phyloP scores from a whole-genome alignment of 1,284 basidiomycete genomes.

The Mrakiaceae sp. region DNA sequence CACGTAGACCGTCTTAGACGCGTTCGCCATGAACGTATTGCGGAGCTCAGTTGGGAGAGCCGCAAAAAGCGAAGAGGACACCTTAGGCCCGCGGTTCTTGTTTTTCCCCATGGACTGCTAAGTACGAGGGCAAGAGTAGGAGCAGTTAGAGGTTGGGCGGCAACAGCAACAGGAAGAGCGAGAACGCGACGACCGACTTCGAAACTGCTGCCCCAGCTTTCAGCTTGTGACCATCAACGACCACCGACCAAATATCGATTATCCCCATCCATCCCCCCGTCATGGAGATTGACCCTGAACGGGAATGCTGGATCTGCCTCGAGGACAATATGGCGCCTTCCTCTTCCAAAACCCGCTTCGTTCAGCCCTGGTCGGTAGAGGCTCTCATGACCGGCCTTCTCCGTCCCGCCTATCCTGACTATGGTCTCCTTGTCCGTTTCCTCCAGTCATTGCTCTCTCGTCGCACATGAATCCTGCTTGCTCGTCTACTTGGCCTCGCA shows the following conservation, averaged over 20 bases:
- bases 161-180: too few species aligned
- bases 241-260: background rate
- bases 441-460: background rate
- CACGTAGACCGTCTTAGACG: background rate
- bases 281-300: background rate
- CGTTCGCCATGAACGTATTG: slow-evolving; percentile 1
- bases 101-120: background rate
- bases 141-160: background rate
- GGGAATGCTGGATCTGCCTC: slow-evolving; percentile 7
- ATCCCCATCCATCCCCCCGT: background rate
- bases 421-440: background rate
- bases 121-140: background rate
- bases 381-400: too few species aligned
- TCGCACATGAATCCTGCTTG: slow-evolving; percentile 5
- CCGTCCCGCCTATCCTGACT: background rate
- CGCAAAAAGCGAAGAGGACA: slow-evolving; percentile 4
- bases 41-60: slow-evolving; percentile 10
- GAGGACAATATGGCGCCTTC: background rate
- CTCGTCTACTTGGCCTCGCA: slow-evolving; percentile 5
- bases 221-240: background rate
- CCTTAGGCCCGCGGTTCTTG: background rate
- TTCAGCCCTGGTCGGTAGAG: slow-evolving; percentile 4
- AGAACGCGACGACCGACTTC: too few species aligned
- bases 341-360: background rate
- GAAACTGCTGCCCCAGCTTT: background rate